These are phyloP conservation scores for Penicillium capsulatum DNA, from an alignment of 2,329 filamentous ascomycete species.

Conservation along the genomic window DNA sequence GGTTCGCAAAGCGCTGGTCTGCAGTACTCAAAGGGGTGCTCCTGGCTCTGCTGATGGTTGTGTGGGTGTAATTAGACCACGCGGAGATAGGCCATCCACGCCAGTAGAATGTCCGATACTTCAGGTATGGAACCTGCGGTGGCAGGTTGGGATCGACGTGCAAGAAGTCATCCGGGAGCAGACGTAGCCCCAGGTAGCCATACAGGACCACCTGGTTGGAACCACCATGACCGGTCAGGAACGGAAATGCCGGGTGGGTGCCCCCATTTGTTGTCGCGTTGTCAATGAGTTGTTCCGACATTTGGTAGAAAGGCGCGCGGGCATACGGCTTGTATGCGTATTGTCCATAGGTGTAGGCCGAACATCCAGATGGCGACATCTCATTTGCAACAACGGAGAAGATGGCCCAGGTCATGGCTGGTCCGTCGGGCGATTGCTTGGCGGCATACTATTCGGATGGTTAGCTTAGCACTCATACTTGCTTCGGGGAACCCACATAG, in stretches of 20 bases:
- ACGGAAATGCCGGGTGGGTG: slow-evolving; percentile 65
- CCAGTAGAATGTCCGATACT: slow-evolving; percentile 63
- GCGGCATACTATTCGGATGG: slow-evolving; percentile 55
- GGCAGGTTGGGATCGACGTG: slow-evolving; percentile 62
- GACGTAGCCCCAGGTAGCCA: slow-evolving; percentile 62
- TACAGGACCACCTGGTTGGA: slow-evolving; percentile 64
- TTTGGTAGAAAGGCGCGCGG: slow-evolving; percentile 64
- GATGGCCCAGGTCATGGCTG: slow-evolving; percentile 69
- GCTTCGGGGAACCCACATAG: slow-evolving; percentile 51
- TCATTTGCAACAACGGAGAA: slow-evolving; percentile 65
- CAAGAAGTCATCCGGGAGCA: slow-evolving; percentile 56
- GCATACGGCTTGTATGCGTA: slow-evolving; percentile 62
- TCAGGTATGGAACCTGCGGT: slow-evolving; percentile 59
- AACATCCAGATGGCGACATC: slow-evolving; percentile 63
- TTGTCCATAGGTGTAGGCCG: slow-evolving; percentile 63
- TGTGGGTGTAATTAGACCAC: slow-evolving; percentile 61
- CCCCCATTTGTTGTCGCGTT: slow-evolving; percentile 58
- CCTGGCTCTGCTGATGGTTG: slow-evolving; percentile 53
- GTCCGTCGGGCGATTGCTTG: slow-evolving; percentile 63
- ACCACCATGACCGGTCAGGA: slow-evolving; percentile 67
- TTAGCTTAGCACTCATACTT: slow-evolving; percentile 1
- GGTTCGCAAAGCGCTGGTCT: slow-evolving; percentile 51
- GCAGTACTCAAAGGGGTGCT: slow-evolving; percentile 49
- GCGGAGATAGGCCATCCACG: slow-evolving; percentile 61
- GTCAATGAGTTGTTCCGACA: slow-evolving; percentile 65